These are phyloP conservation scores for Candida ipomoeae DNA, from an alignment of 805 yeast genomes.

Conservation along the genomic window DNA sequence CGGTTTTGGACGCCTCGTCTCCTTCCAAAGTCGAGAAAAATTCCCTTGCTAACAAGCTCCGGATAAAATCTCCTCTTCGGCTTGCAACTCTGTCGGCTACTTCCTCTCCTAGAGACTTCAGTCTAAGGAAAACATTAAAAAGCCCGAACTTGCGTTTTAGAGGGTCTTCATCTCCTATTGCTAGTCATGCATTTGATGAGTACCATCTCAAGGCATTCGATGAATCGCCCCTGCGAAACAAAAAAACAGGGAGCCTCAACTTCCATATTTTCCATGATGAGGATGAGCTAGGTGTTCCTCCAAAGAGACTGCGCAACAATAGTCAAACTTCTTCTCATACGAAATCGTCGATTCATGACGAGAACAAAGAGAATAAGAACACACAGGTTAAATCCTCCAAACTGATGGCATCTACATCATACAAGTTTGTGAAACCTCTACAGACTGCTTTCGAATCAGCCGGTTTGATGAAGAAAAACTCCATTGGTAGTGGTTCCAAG, in stretches of 20 bases:
- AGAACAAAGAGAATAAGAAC: slow-evolving; percentile 35
- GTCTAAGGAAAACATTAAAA: slow-evolving; percentile 10
- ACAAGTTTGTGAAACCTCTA: slow-evolving; percentile 72
- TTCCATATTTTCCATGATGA: slow-evolving; percentile 14
- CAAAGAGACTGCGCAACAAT: slow-evolving; percentile 5
- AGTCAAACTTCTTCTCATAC: slow-evolving; percentile 1
- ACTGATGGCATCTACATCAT: slow-evolving; percentile 28
- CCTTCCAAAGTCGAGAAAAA: slow-evolving; percentile 11
- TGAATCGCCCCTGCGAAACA: slow-evolving; percentile 18
- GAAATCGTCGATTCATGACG: slow-evolving; percentile 11
- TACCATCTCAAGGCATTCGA: slow-evolving; percentile 9
- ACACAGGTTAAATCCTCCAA: not conserved
- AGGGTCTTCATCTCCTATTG: slow-evolving; percentile 17
- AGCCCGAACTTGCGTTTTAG: slow-evolving; percentile 16
- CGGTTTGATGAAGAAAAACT: slow-evolving; percentile 59
- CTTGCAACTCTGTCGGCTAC: slow-evolving; percentile 10
- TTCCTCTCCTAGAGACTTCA: slow-evolving; percentile 14
- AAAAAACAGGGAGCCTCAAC: slow-evolving; percentile 8
- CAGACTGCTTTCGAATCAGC: slow-evolving; percentile 79
- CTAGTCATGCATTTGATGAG: slow-evolving; percentile 13
- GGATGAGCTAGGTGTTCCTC: slow-evolving; percentile 3
- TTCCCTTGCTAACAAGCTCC: slow-evolving; percentile 29
- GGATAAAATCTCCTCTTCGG: slow-evolving; percentile 30
- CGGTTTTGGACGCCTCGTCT: slow-evolving; percentile 9
- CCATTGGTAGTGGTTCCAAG: slow-evolving; percentile 17